A percentile compares a stretch with the other conserved stretches of the same genome.
Evolutionary conservation across 441 rosid species (phyloP).

Genomic region (Croton laevigatus): DNA sequence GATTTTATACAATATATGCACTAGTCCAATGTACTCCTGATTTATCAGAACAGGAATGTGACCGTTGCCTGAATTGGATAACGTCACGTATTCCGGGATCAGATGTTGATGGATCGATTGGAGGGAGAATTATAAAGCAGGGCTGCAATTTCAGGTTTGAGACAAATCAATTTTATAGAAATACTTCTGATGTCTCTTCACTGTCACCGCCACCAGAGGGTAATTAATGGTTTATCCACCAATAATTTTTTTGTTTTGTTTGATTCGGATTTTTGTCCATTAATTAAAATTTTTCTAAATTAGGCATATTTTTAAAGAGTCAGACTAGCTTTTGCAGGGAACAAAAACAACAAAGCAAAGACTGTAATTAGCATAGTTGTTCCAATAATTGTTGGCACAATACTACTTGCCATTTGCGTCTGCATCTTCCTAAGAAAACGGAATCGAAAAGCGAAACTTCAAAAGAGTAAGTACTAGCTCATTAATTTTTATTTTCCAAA

Average conservation of each 20-base stretch:
- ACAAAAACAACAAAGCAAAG: too few relatives aligned
- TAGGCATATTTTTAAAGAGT: too few relatives aligned
- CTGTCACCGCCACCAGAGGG: background rate
- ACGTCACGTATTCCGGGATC: slow-evolving; percentile 25
- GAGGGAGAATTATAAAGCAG: slow-evolving; percentile 32
- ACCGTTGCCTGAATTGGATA: slow-evolving; percentile 32
- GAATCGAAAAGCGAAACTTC: slow-evolving; percentile 17
- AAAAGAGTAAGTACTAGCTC: slow-evolving; percentile 32
- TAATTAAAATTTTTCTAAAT: too few relatives aligned
- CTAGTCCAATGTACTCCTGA: slow-evolving; percentile 55
- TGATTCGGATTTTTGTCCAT: too few relatives aligned
- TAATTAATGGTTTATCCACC: too few relatives aligned
- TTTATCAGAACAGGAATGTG: slow-evolving; percentile 36
- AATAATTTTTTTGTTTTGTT: too few relatives aligned
- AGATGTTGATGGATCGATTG: slow-evolving; percentile 30
- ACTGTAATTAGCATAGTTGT: slow-evolving; percentile 29
- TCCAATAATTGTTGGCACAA: slow-evolving; percentile 22
- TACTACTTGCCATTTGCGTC: slow-evolving; percentile 27
- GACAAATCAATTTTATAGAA: slow-evolving; percentile 9
- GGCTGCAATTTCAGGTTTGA: slow-evolving; percentile 48
- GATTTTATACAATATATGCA: slow-evolving; percentile 40
- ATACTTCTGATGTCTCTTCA: background rate
- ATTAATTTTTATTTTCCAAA: too few relatives aligned
- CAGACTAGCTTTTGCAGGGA: too few relatives aligned
- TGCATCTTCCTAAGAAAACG: slow-evolving; percentile 24